These are phyloP conservation scores for Teratosphaeria pseudoeucalypti DNA, from an alignment of 2,329 filamentous ascomycete genomes.

Conservation along the genomic window DNA sequence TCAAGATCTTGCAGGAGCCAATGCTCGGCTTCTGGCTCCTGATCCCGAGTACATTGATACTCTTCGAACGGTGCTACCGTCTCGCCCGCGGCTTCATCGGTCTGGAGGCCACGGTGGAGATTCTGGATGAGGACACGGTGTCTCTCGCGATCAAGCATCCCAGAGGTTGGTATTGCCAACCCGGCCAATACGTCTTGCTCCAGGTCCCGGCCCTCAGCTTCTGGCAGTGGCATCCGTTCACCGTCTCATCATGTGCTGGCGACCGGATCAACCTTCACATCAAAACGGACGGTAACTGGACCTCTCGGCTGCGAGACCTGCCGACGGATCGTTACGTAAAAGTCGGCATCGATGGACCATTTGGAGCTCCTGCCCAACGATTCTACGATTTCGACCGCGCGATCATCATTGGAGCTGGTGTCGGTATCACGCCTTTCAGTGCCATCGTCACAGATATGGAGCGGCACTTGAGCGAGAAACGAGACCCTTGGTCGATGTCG, in stretches of 20 bases:
- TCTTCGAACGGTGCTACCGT: constrained; percentile 40
- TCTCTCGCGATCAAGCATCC: constrained; percentile 41
- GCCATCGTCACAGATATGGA: constrained; percentile 48
- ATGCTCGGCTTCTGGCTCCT: constrained; percentile 50
- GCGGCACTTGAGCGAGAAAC: constrained; percentile 17
- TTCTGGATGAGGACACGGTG: constrained; percentile 45
- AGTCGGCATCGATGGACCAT: constrained; percentile 48
- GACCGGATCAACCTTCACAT: constrained; percentile 47
- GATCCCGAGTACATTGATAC: constrained; percentile 42
- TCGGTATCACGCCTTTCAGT: constrained; percentile 49
- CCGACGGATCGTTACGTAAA: constrained; percentile 33
- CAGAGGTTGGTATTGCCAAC: constrained; percentile 43
- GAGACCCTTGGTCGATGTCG: constrained; percentile 13
- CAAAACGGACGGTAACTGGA: constrained; percentile 51
- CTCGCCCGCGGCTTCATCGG: constrained; percentile 38
- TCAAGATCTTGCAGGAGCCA: constrained; percentile 41
- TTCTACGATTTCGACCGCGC: constrained; percentile 50
- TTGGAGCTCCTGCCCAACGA: constrained; percentile 47
- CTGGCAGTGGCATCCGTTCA: constrained; percentile 53
- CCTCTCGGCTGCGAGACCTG: constrained; percentile 35
- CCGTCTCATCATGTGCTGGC: constrained; percentile 45
- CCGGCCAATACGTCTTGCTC: constrained; percentile 49
- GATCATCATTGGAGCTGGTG: constrained; percentile 47
- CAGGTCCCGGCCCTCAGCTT: constrained; percentile 44
- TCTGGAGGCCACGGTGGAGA: constrained; percentile 38